Evolutionary conservation across 495 filamentous ascomycete species (phyloP).

Genomic region (Podospora pseudocomata): DNA sequence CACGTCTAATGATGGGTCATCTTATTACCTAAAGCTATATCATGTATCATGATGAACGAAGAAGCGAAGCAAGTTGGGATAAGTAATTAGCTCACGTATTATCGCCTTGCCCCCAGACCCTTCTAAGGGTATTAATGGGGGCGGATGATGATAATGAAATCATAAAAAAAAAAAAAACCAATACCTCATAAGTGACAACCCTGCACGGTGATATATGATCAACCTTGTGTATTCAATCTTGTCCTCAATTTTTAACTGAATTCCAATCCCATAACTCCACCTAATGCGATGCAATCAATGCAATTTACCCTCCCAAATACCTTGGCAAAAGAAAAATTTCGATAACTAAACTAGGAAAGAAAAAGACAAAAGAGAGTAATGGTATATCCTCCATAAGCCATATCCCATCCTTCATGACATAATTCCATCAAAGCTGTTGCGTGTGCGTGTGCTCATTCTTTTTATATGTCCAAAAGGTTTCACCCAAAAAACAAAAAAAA

Average conservation of each 20-base stretch:
- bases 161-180: too few species aligned
- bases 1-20: not conserved
- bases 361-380: not conserved
- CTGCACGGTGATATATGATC: too few species aligned
- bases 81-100: too few species aligned
- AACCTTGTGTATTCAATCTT: too few species aligned
- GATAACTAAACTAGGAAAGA: not conserved
- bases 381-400: constrained; percentile 1
- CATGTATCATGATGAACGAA: not conserved
- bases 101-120: too few species aligned
- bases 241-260: too few species aligned
- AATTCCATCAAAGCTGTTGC: not conserved
- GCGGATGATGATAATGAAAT: not conserved
- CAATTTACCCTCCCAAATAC: not conserved
- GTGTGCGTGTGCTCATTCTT: not conserved
- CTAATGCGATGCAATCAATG: not conserved
- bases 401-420: not conserved
- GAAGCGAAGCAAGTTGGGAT: not conserved
- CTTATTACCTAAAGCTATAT: not conserved
- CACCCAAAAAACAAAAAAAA: not conserved
- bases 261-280: too few species aligned
- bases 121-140: not conserved
- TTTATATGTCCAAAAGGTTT: not conserved
- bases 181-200: too few species aligned
- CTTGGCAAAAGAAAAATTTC: not conserved